phyloP scores from a whole-genome alignment of 2,329 filamentous ascomycete species.

The Pseudocercospora fijiensis region DNA sequence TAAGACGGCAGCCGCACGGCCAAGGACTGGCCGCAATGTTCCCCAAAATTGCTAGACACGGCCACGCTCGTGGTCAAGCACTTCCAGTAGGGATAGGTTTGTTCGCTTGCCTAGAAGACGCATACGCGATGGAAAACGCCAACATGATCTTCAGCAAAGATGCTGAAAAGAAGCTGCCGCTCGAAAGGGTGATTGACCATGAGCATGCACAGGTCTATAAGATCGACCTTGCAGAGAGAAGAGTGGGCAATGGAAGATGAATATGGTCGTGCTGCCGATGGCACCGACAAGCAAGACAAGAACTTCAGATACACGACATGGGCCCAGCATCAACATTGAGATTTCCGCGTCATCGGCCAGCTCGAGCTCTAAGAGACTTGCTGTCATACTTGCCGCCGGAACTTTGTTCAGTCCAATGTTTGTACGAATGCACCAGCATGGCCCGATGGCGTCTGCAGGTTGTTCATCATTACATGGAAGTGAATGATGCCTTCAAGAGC shows the following conservation, averaged over 20 bases:
- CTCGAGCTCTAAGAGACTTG: too few species aligned
- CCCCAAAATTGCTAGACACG: background rate
- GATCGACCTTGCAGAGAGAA: constrained; percentile 11
- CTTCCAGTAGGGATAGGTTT: background rate
- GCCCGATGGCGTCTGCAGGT: too few species aligned
- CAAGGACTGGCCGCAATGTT: background rate
- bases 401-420: too few species aligned
- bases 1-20: background rate
- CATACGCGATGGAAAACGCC: background rate
- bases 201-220: constrained; percentile 7
- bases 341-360: too few species aligned
- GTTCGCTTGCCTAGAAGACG: background rate
- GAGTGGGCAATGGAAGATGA: constrained; percentile 23
- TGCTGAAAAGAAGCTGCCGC: constrained; percentile 12
- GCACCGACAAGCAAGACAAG: constrained; percentile 41
- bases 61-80: background rate
- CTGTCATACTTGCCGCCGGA: too few species aligned
- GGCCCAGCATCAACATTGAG: background rate
- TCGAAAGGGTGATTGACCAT: constrained; percentile 9
- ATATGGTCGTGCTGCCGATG: constrained; percentile 25
- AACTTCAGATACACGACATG: constrained; percentile 39
- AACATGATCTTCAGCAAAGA: constrained; percentile 2
- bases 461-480: too few species aligned
- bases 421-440: too few species aligned
- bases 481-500: too few species aligned